phyloP scores from a whole-genome alignment of 2,329 filamentous ascomycete species.

The Fusarium illudens region DNA sequence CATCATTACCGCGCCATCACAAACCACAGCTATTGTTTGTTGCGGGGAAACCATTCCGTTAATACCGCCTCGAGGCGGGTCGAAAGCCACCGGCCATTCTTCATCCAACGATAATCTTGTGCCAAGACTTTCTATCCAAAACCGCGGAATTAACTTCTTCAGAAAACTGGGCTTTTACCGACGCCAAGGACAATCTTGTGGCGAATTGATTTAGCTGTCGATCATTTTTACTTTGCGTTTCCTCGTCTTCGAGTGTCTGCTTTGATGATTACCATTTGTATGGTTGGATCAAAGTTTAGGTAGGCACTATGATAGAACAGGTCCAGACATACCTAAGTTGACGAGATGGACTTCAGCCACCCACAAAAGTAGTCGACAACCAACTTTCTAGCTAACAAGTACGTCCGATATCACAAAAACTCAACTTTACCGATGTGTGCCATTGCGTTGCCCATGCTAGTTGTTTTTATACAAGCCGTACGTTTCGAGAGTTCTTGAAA shows the following conservation, averaged over 20 bases:
- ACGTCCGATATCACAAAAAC: background rate
- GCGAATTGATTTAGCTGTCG: background rate
- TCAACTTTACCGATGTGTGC: too few species aligned
- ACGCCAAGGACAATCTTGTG: background rate
- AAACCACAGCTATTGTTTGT: background rate
- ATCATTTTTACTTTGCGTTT: background rate
- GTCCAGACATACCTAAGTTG: too few species aligned
- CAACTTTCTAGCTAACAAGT: background rate
- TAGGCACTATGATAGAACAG: too few species aligned
- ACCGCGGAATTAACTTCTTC: background rate
- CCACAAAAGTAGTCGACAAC: too few species aligned
- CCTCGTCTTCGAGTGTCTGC: background rate
- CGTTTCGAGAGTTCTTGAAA: background rate
- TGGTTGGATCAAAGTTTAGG: background rate
- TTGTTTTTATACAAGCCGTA: background rate
- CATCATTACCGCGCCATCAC: background rate
- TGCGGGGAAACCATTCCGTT: background rate
- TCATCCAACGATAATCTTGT: background rate
- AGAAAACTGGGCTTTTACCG: background rate
- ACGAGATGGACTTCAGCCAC: too few species aligned
- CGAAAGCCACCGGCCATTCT: background rate
- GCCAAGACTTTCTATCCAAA: background rate
- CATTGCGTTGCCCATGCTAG: too few species aligned
- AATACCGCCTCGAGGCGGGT: background rate
- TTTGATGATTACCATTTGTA: background rate